Percentiles rank a stretch among this genome's conserved stretches.
Conservation (phyloP, 2,329 filamentous ascomycete species). For the Fusarium buxicola region DNA sequence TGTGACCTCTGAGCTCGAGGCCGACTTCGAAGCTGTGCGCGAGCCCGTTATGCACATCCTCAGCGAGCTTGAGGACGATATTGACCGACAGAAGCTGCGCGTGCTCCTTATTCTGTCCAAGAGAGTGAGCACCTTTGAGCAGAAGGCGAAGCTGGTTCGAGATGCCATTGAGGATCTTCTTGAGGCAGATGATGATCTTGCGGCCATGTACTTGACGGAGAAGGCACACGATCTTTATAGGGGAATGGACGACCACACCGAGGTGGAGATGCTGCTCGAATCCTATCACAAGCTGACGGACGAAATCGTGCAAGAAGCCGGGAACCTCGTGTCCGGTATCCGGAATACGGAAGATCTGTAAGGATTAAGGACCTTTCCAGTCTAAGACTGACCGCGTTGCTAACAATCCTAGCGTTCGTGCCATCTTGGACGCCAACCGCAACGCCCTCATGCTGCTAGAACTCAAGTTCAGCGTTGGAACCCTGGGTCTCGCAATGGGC, state of each 20-base stretch:
- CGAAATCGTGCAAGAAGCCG: constrained; percentile 95
- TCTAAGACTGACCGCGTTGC: not conserved
- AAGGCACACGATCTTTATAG: constrained; percentile 79
- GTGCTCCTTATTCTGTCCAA: constrained; percentile 94
- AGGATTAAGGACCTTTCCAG: constrained; percentile 50
- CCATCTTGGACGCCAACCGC: constrained; percentile 96
- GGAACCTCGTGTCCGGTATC: constrained; percentile 93
- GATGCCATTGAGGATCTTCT: constrained; percentile 96
- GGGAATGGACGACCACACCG: constrained; percentile 88
- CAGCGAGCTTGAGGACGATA: constrained; percentile 93
- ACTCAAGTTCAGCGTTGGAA: constrained; percentile 95
- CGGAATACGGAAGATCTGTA: constrained; percentile 99
- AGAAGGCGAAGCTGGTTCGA: constrained; percentile 92
- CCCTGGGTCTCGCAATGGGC: constrained; percentile 91
- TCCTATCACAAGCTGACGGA: constrained; percentile 98
- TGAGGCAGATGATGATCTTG: constrained; percentile 94
- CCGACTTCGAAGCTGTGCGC: constrained; percentile 92
- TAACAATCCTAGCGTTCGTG: constrained; percentile 76
- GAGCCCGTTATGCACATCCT: constrained; percentile 92
- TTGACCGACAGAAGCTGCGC: constrained; percentile 92
- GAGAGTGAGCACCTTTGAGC: constrained; percentile 95
- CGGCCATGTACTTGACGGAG: constrained; percentile 95
- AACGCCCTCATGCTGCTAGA: constrained; percentile 98
- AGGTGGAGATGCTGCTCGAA: constrained; percentile 96
- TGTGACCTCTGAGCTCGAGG: constrained; percentile 90